Evolutionary conservation across 345 rosid species (phyloP), one percentile per base, ranked within the genome.

Genomic region (Euphorbia pulcherrima): DNA sequence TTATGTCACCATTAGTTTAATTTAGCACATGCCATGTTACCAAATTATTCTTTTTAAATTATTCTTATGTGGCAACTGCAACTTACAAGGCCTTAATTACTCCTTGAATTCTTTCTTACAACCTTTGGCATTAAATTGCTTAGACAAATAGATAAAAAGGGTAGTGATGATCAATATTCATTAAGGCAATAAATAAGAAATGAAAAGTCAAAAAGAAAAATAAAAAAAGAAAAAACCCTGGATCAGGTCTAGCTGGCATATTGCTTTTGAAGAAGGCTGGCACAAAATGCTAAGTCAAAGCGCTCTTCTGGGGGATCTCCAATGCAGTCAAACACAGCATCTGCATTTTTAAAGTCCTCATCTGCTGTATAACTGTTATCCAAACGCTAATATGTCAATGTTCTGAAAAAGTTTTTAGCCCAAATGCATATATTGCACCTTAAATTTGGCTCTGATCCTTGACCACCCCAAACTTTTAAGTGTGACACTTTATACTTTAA

Each of bases 281-380:
- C 86, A 68, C 94, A 90, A 82, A 90, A 90, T 72, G 82, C 80
- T 73, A 93, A 78, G 75, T 90, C 92, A 69, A 93, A 90, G 21
- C 83, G 79, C 79, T 90, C 97, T 59, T 87, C 92, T 1, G 94
- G 98, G 77, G 97, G 94, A 82, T 93, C 97, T 74, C 98, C 97
- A 56, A 93, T 93, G 88, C 84, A 87, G 60, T 90, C 96, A 20
- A 93, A 88, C 16, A 93, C 88, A 0, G 97, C 96, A 68, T 88
- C 98, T 17, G 97, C 98, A 47, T 90, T 86, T 47, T 41, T 67
- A 75, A 93, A 93, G 82, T 90, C 94, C 80, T 93, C 97, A 17
- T 86, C 90, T 0, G 94, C 90, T 0, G 97, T 93, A 87, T 93
- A 90, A 48, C 97, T 93, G 82, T 78, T 73, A 41, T 54, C 69